These are phyloP conservation scores for Lophiotrema nucula DNA, from an alignment of 495 filamentous ascomycete genomes.

Conservation along the genomic window DNA sequence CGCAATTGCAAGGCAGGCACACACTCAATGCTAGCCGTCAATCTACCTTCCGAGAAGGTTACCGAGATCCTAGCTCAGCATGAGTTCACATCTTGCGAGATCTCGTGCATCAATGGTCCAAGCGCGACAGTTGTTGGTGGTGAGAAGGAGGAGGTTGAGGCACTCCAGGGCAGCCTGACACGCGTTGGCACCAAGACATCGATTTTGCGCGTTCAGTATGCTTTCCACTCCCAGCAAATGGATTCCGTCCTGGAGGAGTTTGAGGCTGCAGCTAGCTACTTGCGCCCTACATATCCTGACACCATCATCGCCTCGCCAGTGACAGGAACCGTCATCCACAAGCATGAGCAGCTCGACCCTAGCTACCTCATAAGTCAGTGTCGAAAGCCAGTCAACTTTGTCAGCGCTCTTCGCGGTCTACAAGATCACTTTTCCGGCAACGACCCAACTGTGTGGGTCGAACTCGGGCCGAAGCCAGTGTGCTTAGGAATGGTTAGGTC, in stretches of 20 bases:
- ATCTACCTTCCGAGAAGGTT: slow-evolving; percentile 33
- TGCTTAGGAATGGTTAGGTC: slow-evolving; percentile 35
- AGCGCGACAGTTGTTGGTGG: slow-evolving; percentile 55
- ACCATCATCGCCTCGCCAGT: slow-evolving; percentile 33
- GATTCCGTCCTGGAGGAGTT: slow-evolving; percentile 35
- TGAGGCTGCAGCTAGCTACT: background rate
- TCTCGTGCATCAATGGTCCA: slow-evolving; percentile 56
- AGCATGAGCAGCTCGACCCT: slow-evolving; percentile 33
- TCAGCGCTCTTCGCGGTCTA: slow-evolving; percentile 59
- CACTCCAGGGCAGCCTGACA: slow-evolving; percentile 6
- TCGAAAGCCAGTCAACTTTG: slow-evolving; percentile 74
- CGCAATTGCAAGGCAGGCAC: slow-evolving; percentile 33
- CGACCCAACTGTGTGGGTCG: slow-evolving; percentile 31
- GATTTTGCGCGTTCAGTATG: slow-evolving; percentile 65
- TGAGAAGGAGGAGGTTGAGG: slow-evolving; percentile 35
- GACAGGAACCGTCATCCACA: slow-evolving; percentile 29
- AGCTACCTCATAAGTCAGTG: slow-evolving; percentile 67
- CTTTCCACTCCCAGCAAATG: slow-evolving; percentile 36
- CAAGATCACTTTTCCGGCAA: slow-evolving; percentile 34
- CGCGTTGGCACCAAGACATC: slow-evolving; percentile 57
- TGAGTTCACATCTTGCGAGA: slow-evolving; percentile 40
- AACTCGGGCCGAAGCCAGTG: slow-evolving; percentile 38
- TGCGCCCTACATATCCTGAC: slow-evolving; percentile 31
- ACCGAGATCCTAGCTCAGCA: slow-evolving; percentile 22
- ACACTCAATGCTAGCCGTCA: slow-evolving; percentile 52